A percentile compares a stretch with the other conserved stretches of the same genome.
Conservation (phyloP, 23 red algal species). For the Gracilaria vermiculophylla region DNA sequence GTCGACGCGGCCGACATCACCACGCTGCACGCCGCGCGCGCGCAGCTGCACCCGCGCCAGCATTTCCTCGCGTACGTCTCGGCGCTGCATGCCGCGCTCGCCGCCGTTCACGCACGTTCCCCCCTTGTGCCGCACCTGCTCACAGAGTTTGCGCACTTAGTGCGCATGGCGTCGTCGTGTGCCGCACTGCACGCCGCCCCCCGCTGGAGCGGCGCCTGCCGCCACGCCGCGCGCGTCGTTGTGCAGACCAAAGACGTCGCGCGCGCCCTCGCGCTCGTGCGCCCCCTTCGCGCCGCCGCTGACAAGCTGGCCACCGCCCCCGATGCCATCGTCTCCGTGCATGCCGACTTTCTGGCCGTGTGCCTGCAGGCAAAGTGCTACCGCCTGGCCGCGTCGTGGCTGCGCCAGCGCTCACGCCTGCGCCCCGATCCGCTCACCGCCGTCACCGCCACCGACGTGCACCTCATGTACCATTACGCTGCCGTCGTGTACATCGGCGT, state of each 20-base stretch:
- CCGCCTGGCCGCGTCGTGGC: conserved; percentile 4
- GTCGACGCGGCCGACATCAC: conserved; percentile 46
- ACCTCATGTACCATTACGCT: conserved; percentile 51
- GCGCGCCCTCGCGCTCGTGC: conserved; percentile 33
- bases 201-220: conserved; percentile 43
- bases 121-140: conserved; percentile 8
- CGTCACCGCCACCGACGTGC: conserved; percentile 40
- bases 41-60: conserved; percentile 15
- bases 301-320: conserved; percentile 33
- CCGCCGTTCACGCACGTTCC: background rate
- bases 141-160: conserved; percentile 5
- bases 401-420: background rate
- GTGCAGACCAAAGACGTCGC: background rate
- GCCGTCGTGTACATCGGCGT: conserved; percentile 40
- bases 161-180: background rate
- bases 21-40: conserved; percentile 46
- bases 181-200: background rate
- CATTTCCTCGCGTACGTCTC: conserved; percentile 45
- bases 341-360: conserved; percentile 57
- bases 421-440: conserved; percentile 1
- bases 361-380: conserved; percentile 63
- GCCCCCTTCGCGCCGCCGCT: conserved; percentile 17
- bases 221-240: conserved; percentile 38
- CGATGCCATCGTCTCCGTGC: conserved; percentile 27
- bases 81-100: conserved; percentile 34